A percentile compares a stretch with the other conserved stretches of the same genome.
Evolutionary conservation across 2,329 filamentous ascomycete species (phyloP).

Genomic region (Talaromyces marneffei): DNA sequence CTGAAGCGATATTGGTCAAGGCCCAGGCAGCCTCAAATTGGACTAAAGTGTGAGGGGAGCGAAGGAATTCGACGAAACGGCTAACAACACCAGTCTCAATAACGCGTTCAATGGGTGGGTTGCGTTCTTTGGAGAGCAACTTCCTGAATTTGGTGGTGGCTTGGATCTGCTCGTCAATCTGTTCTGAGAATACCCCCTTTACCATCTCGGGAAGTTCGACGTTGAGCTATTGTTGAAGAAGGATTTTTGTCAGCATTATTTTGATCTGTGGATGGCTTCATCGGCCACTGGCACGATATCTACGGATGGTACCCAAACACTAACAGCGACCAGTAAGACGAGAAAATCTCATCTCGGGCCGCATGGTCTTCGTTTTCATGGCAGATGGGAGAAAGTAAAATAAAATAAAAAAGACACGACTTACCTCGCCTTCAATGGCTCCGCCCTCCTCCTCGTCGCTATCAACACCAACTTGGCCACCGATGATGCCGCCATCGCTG

Average conservation of each 20-base stretch:
- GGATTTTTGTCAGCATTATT: conserved; percentile 20
- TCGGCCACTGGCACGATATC: background rate
- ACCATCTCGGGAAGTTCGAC: conserved; percentile 99
- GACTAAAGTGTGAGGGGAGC: conserved; percentile 93
- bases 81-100: conserved; percentile 98
- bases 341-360: background rate
- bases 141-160: conserved; percentile 98
- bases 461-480: conserved; percentile 53
- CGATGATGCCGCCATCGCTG: conserved; percentile 52
- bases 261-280: background rate
- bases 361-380: background rate
- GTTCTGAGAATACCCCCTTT: conserved; percentile 93
- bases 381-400: conserved; percentile 5
- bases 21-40: conserved; percentile 99
- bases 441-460: conserved; percentile 98
- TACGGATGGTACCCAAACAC: background rate
- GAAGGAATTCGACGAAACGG: conserved; percentile 96
- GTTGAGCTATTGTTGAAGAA: conserved; percentile 61
- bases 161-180: conserved; percentile 95
- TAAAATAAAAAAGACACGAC: conserved; percentile 27
- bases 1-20: conserved; percentile 97
- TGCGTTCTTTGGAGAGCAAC: conserved; percentile 95
- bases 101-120: conserved; percentile 97
- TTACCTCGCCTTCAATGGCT: conserved; percentile 93
- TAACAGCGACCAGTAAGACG: background rate